Base-by-base conservation (phyloP, 2,329 filamentous ascomycete species). In the Conoideocrella luteorostrata region DNA sequence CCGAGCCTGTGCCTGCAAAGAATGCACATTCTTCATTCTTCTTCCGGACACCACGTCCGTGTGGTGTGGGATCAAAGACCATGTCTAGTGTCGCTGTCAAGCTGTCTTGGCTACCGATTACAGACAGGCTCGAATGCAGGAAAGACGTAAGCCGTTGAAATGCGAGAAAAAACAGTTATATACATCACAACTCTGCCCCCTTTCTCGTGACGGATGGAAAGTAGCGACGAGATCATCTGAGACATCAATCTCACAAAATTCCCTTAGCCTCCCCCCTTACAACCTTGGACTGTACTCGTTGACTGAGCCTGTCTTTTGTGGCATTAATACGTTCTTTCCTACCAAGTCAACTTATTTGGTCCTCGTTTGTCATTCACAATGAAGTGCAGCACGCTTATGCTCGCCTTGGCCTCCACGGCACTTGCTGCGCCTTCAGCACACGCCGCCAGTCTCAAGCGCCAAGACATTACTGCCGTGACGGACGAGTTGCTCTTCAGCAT, bases 401-500 rank as follows among this genome's bases (percentile, higher is more conserved):
- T 59, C 34, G 41, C 47, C 2, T 43, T 63, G 2, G 42, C 51
- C 10, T 49, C 57, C 3, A 52, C 38, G 6, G 59, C 44, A 9
- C 38, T 56, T 17, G 59, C 59, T 22, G 35, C 56, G 1, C 56
- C 60, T 2, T 26, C 47, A 0, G 26, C 40, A 15, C 21, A 24
- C 20, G 48, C 21, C 5, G 29, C 40, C 12, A 35, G 52, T 22
- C 36, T 41, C 4, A 49, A 45, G 23, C 58, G 54, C 18, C 55
- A 60, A 41, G 56, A 46, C 22, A 39, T 45, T 26, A 51, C 46
- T 15, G 39, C 58, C 7, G 54, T 65, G 13, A 75, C 71, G 1
- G 74, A 78, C 47, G 47, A 63, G 24, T 64, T 74, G 20, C 58
- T 76, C 42, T 78, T 74, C 61, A 53, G 46, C 37, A 54, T 65